These are phyloP conservation scores for peach (Prunus persica) DNA, from an alignment of 306 rosid species.

Conservation along the genomic window DNA sequence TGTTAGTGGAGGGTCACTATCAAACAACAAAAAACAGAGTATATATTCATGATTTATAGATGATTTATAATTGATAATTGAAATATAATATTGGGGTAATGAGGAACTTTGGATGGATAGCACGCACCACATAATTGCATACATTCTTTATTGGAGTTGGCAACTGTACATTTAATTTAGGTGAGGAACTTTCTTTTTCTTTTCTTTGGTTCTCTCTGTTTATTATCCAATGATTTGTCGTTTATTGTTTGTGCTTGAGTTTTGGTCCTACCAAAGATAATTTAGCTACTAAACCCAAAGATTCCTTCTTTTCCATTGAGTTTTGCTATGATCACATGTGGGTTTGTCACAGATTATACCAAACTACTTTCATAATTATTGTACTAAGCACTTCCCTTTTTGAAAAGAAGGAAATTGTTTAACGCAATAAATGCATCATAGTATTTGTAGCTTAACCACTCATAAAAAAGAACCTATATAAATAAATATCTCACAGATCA, in stretches of 20 bases:
- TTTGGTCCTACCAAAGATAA: neutral
- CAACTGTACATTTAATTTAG: neutral
- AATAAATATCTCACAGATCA: neutral
- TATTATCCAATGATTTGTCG: slow-evolving; percentile 6
- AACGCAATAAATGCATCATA: no score
- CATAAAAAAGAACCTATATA: no score
- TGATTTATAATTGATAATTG: neutral
- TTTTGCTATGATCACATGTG: neutral
- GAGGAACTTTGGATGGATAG: neutral
- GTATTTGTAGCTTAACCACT: no score
- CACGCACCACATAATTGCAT: neutral
- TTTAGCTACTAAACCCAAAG: neutral
- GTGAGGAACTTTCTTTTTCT: neutral
- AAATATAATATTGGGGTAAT: neutral
- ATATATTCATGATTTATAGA: neutral
- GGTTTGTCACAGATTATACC: neutral
- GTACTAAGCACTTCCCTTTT: neutral
- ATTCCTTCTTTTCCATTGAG: neutral
- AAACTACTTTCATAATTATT: neutral
- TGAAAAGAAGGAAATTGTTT: neutral
- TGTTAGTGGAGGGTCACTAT: slow-evolving; percentile 43
- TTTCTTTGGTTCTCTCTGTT: neutral
- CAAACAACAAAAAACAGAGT: slow-evolving; percentile 20
- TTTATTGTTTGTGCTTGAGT: neutral
- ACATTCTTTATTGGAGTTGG: slow-evolving; percentile 4